Evolutionary conservation across 768 basidiomycete species (phyloP), one percentile per base, ranked within the genome.

Genomic region (Asterophora lycoperdoides): DNA sequence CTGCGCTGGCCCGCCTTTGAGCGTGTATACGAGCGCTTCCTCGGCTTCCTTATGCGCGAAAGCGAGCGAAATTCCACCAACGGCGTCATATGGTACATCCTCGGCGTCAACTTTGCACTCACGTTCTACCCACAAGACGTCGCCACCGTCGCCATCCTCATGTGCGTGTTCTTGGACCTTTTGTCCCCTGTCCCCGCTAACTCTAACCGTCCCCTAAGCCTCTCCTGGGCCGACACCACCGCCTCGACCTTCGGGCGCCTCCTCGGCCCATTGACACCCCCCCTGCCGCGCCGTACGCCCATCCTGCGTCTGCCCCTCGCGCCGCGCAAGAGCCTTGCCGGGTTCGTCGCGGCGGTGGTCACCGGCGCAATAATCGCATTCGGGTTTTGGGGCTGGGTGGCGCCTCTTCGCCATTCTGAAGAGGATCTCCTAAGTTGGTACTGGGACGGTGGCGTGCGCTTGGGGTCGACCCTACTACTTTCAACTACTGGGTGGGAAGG

Each of bases 161-260:
- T 93, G 93, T 89, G 63, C 58, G 87, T 75, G 30, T 38, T n/a
- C n/a, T n/a, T n/a, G n/a, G n/a, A 26, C 46, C 17, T 49, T 41
- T 39, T 38, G 44, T 55, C 36, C n/a, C 15, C 36, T 44, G 34
- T 33, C 30, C 17, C 17, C 3, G 18, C 15, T 46, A 20, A 18
- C 29, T 37, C 17, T 28, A 18, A 42, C 20, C 29, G 44, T 36
- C 39, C 47, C 53, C 18, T 26, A 32, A 95, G 93, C 53, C 81
- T 96, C 41, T 93, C 92, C 28, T 96, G 93, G 93, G 93, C 91
- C 0, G 93, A 96, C 65, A 95, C 93, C 1, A 83, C 92, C 14
- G 93, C 93, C 5, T 95, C 93, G 8, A 94, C 90, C 10, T 72
- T 95, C 55, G 93, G 93, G 37, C 82, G 93, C n/a, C 71, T 91